Evolutionary conservation across 768 basidiomycete genomes (phyloP).

Genomic region (Fomitopsis pulvina): DNA sequence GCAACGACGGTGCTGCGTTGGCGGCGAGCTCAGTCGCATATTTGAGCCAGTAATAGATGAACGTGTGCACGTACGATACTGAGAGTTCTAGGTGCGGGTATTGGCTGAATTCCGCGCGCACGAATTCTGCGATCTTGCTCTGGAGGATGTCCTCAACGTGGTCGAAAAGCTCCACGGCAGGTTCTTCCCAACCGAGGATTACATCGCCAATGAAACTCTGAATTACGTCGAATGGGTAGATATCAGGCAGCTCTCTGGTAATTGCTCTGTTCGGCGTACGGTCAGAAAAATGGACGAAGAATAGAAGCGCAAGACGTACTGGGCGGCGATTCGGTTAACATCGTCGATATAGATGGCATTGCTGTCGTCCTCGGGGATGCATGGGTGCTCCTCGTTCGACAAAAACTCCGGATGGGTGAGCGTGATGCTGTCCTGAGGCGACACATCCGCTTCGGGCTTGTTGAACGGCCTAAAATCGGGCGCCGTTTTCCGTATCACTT

Average conservation of each 20-base stretch:
- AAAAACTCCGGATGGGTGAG: conserved; percentile 10
- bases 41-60: not conserved
- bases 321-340: conserved; percentile 37
- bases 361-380: conserved; percentile 1
- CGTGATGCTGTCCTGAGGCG: not conserved
- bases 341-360: conserved; percentile 43
- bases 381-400: conserved; percentile 14
- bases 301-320: conserved; percentile 29
- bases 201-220: conserved; percentile 14
- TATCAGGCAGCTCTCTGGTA: conserved; percentile 61
- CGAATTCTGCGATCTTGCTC: conserved; percentile 6
- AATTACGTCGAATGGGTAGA: conserved; percentile 43
- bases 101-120: conserved; percentile 16
- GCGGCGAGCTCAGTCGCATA: not conserved
- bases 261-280: conserved; percentile 45
- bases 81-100: conserved; percentile 15
- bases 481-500: conserved; percentile 42
- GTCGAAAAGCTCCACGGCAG: conserved; percentile 16
- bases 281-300: not conserved
- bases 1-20: conserved; percentile 38
- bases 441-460: not conserved
- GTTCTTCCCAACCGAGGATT: conserved; percentile 12
- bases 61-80: conserved; percentile 9
- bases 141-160: conserved; percentile 10
- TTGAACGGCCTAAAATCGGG: conserved; percentile 52